Percentiles rank a stretch among this genome's conserved stretches.
These are phyloP conservation scores for Pleurozium schreberi DNA, from an alignment of 225 moss, liverwort and hornwort genomes.

Conservation along the genomic window DNA sequence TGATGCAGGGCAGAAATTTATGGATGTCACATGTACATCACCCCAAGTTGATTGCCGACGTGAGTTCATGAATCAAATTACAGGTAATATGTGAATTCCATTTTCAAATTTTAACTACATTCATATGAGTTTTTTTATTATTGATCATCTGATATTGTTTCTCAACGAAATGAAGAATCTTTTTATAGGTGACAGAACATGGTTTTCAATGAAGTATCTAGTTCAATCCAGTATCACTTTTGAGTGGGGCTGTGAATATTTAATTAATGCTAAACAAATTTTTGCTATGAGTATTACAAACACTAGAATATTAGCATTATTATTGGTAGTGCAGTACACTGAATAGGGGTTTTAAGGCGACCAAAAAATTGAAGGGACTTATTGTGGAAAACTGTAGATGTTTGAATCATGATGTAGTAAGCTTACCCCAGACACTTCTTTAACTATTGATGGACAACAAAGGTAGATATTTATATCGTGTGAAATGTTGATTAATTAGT, in stretches of 20 bases:
- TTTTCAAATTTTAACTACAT: background rate
- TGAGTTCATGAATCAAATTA: conserved; percentile 41
- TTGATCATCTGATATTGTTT: background rate
- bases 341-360: no score
- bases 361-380: no score
- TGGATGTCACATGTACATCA: conserved; percentile 35
- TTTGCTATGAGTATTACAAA: background rate
- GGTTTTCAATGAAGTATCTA: background rate
- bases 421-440: no score
- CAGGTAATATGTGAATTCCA: background rate
- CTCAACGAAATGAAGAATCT: background rate
- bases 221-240: background rate
- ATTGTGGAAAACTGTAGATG: no score
- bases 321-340: no score
- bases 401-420: no score
- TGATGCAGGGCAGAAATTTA: conserved; percentile 23
- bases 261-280: background rate
- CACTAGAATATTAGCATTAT: background rate
- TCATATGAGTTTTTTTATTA: background rate
- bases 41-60: conserved; percentile 34
- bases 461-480: no score
- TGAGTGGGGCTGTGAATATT: background rate
- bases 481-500: no score
- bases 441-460: no score
- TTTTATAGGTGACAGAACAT: background rate